Percentiles rank a stretch among this genome's conserved stretches.
phyloP scores from a whole-genome alignment of 2,329 filamentous ascomycete genomes.

The Aspergillus japonicus region DNA sequence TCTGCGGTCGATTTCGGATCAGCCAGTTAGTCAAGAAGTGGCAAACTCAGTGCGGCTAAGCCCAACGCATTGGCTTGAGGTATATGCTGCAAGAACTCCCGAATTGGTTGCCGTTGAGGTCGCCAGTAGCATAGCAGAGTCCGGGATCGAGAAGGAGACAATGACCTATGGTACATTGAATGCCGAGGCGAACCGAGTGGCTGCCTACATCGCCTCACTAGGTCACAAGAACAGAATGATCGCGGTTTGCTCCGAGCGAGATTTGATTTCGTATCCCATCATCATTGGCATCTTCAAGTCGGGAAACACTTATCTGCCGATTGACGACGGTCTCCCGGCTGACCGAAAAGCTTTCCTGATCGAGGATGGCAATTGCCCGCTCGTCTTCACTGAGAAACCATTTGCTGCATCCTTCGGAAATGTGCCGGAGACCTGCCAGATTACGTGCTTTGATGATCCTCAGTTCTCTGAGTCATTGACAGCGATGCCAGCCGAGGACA shows the following conservation, averaged over 20 bases:
- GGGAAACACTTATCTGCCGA: slow-evolving; percentile 37
- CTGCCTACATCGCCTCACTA: slow-evolving; percentile 22
- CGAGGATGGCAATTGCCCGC: slow-evolving; percentile 27
- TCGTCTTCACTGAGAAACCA: slow-evolving; percentile 29
- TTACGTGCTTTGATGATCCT: slow-evolving; percentile 24
- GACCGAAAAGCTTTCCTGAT: slow-evolving; percentile 32
- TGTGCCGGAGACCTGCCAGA: slow-evolving; percentile 20
- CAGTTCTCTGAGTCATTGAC: slow-evolving; percentile 16
- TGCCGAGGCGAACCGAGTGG: slow-evolving; percentile 25
- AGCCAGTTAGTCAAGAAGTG: slow-evolving; percentile 18
- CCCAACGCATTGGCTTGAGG: slow-evolving; percentile 32
- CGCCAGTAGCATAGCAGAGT: slow-evolving; percentile 21
- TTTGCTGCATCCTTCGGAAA: slow-evolving; percentile 19
- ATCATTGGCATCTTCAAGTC: slow-evolving; percentile 35
- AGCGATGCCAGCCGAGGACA: slow-evolving; percentile 18
- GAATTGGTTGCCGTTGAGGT: slow-evolving; percentile 33
- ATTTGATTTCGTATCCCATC: slow-evolving; percentile 28
- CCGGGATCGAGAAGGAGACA: slow-evolving; percentile 21
- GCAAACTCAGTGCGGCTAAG: slow-evolving; percentile 19
- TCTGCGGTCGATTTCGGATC: slow-evolving; percentile 26
- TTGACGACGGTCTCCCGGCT: slow-evolving; percentile 32
- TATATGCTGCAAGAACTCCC: slow-evolving; percentile 25
- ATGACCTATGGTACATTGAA: slow-evolving; percentile 30
- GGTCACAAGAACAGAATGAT: slow-evolving; percentile 27
- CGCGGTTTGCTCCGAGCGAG: slow-evolving; percentile 29